Conservation (phyloP, 495 filamentous ascomycete species). For the Penicillium lagena region DNA sequence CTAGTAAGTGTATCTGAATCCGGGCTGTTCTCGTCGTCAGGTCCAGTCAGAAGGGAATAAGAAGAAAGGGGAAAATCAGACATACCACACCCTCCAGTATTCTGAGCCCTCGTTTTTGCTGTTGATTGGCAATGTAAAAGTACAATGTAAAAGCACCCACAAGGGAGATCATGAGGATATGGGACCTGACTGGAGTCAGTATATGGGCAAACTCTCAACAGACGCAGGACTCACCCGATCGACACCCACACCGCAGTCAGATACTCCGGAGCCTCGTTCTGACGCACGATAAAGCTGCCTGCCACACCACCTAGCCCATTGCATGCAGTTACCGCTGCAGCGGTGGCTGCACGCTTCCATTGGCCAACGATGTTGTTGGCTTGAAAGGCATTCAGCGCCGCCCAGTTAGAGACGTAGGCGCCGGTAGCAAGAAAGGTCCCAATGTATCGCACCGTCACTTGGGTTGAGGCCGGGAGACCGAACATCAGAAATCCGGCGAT, state of each 20-base stretch:
- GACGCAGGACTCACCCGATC: background rate
- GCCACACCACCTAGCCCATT: slow-evolving; percentile 74
- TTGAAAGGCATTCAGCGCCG: slow-evolving; percentile 67
- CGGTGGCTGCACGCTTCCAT: slow-evolving; percentile 71
- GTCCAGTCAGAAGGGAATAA: background rate
- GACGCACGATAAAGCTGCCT: slow-evolving; percentile 66
- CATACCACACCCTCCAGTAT: slow-evolving; percentile 50
- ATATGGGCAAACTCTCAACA: slow-evolving; percentile 1
- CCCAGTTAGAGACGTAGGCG: slow-evolving; percentile 76
- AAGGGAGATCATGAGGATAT: slow-evolving; percentile 59
- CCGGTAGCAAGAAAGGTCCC: slow-evolving; percentile 72
- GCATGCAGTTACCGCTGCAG: slow-evolving; percentile 60
- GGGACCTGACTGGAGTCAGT: slow-evolving; percentile 24
- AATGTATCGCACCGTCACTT: slow-evolving; percentile 65
- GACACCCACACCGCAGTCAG: slow-evolving; percentile 6
- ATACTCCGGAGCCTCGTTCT: slow-evolving; percentile 52
- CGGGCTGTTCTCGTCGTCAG: slow-evolving; percentile 15
- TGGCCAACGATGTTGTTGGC: slow-evolving; percentile 66
- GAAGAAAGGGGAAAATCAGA: background rate
- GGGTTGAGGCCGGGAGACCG: slow-evolving; percentile 51
- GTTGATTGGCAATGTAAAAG: slow-evolving; percentile 55
- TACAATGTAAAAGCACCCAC: slow-evolving; percentile 54
- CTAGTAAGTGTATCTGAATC: slow-evolving; percentile 49
- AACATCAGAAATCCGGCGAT: slow-evolving; percentile 69
- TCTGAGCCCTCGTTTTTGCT: slow-evolving; percentile 37